phyloP scores from a whole-genome alignment of 768 basidiomycete genomes.

The Grammothele lineata region DNA sequence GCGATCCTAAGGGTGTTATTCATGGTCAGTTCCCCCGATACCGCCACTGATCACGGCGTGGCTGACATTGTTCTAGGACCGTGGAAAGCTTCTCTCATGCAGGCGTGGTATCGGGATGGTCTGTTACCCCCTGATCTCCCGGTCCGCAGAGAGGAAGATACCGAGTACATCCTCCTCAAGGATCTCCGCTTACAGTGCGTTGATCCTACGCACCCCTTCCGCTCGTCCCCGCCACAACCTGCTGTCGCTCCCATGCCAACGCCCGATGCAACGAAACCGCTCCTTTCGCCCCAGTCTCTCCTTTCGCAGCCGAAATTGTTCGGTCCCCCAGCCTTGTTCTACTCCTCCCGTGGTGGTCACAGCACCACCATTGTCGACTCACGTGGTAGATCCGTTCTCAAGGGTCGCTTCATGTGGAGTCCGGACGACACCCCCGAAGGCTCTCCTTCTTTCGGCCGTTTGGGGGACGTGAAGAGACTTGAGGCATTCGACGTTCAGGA shows the following conservation, averaged over 20 bases:
- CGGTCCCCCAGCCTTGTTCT: constrained; percentile 84
- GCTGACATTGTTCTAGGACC: constrained; percentile 49
- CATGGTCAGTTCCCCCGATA: constrained; percentile 59
- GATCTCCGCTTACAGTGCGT: constrained; percentile 75
- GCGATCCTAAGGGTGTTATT: constrained; percentile 75
- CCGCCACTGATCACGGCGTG: neutral
- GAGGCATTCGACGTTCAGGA: constrained; percentile 79
- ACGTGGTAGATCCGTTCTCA: constrained; percentile 80
- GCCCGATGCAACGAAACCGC: constrained; percentile 44
- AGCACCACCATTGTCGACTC: constrained; percentile 86
- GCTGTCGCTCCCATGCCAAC: constrained; percentile 22
- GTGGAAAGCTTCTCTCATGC: constrained; percentile 87
- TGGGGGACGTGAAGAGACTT: constrained; percentile 80
- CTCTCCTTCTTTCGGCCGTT: constrained; percentile 37
- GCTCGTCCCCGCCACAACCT: constrained; percentile 40
- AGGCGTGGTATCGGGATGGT: constrained; percentile 85
- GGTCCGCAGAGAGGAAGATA: constrained; percentile 71
- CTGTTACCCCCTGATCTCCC: constrained; percentile 79
- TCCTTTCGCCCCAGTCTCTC: constrained; percentile 71
- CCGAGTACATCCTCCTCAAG: constrained; percentile 61
- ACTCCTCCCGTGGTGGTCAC: constrained; percentile 84
- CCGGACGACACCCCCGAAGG: constrained; percentile 54
- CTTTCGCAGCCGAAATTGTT: constrained; percentile 77
- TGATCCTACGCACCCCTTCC: constrained; percentile 80
- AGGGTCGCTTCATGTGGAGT: constrained; percentile 79